Base-by-base conservation (phyloP, 805 yeast genomes). In the Teunomyces atbi region DNA sequence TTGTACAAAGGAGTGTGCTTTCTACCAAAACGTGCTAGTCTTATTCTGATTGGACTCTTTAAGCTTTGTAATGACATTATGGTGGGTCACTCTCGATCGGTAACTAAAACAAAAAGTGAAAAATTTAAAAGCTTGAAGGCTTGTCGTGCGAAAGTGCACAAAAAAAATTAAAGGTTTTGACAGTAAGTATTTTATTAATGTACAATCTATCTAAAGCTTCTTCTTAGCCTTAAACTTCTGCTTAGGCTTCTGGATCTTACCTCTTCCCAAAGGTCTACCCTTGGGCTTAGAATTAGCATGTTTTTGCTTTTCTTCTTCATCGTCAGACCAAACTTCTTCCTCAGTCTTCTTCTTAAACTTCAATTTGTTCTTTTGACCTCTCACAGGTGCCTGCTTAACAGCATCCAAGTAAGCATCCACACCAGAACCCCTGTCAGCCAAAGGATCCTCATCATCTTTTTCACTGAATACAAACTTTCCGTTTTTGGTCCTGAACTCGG, bases 401-500 rank as follows among this genome's bases (percentile, higher is more conserved):
- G 99, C 99, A 51, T 90, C 97, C 54, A 90, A 79, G 64, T 94
- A 94, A 0, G 97, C 98, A 61, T 87, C 87, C 53, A 92, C 80
- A 13, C 97, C 96, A 39, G 74, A 62, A 4, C 65, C 66, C 45
- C 72, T 69, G 21, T 68, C 66, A 19, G 61, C 60, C 54, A 71
- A 60, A n/a, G 67, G 67, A 39, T 59, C 60, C 3, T 68, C 78
- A 4, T 55, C 51, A 7, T 62, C 68, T 12, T 65, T 72, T 44
- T 83, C 89, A 46, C 68, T 74, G 57, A 89, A 78, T 45, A 88
- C 79, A 46, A 87, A 63, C 62, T 83, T 84, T 26, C 96, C 96
- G 49, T 81, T 75, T 55, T 73, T 71, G 42, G 82, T 81, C 55
- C 77, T 74, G 55, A 78, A 72, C 41, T 72, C 67, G 26, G 73